Percentiles rank a stretch among this genome's conserved stretches.
Evolutionary conservation across 306 rosid species (phyloP).

Genomic region (Amphicarpaea edgeworthii): DNA sequence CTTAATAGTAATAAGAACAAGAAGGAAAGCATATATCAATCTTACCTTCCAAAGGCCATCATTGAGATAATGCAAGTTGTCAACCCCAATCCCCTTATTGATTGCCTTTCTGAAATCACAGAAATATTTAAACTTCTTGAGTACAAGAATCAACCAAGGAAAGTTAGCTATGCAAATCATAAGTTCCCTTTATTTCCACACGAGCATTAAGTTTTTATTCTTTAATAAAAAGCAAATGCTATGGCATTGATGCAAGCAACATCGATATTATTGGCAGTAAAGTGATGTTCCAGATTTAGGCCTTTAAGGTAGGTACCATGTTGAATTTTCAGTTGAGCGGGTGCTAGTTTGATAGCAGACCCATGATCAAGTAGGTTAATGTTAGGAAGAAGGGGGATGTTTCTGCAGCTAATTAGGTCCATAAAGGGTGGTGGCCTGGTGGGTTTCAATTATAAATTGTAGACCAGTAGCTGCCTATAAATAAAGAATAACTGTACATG

Average conservation of each 20-base stretch:
- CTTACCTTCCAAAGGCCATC: slow-evolving; percentile 99
- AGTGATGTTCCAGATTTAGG: slow-evolving; percentile 4
- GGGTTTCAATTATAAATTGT: not conserved
- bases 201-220: slow-evolving; percentile 12
- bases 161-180: slow-evolving; percentile 10
- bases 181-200: slow-evolving; percentile 14
- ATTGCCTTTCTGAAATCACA: slow-evolving; percentile 70
- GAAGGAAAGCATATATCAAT: slow-evolving; percentile 25
- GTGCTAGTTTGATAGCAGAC: slow-evolving; percentile 9
- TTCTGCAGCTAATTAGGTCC: not conserved
- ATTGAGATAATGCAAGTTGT: slow-evolving; percentile 97
- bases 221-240: slow-evolving; percentile 24
- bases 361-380: not conserved
- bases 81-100: slow-evolving; percentile 97
- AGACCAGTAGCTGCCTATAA: not conserved
- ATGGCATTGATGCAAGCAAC: slow-evolving; percentile 23
- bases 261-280: not conserved
- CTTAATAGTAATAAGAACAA: slow-evolving; percentile 6
- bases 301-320: slow-evolving; percentile 9
- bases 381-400: not conserved
- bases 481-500: not conserved
- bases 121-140: slow-evolving; percentile 39
- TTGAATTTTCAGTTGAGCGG: slow-evolving; percentile 18
- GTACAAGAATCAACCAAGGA: slow-evolving; percentile 36
- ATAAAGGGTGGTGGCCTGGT: not conserved